phyloP scores from a whole-genome alignment of 2,329 filamentous ascomycete genomes.

The Juglanconis oblonga region DNA sequence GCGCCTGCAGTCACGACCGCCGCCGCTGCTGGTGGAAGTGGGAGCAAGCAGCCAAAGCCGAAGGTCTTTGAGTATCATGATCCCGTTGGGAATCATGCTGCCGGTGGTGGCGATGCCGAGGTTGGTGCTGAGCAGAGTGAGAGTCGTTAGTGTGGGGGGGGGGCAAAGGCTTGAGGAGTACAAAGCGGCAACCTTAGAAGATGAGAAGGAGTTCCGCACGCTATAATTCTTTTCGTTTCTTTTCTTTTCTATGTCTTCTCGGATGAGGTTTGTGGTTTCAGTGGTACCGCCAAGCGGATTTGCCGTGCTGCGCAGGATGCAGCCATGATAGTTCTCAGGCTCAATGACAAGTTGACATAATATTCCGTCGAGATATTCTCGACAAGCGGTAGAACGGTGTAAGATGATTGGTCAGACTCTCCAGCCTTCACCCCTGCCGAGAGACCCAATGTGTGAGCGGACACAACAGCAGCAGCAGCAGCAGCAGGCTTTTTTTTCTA shows the following conservation, averaged over 20 bases:
- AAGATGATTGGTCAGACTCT: constrained; percentile 13
- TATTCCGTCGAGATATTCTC: too few relatives aligned
- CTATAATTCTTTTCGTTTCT: too few relatives aligned
- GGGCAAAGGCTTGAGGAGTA: not conserved
- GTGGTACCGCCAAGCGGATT: too few relatives aligned
- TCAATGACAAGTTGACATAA: too few relatives aligned
- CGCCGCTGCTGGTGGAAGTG: constrained; percentile 35
- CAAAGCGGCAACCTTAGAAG: too few relatives aligned
- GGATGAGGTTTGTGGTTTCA: too few relatives aligned
- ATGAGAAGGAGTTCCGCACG: too few relatives aligned
- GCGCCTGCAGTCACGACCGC: constrained; percentile 50
- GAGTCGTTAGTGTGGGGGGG: not conserved
- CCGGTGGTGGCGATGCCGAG: not conserved
- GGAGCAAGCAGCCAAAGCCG: constrained; percentile 36
- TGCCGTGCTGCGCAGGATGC: too few relatives aligned
- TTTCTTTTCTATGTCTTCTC: too few relatives aligned
- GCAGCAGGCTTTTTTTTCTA: too few relatives aligned
- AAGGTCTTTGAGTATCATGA: constrained; percentile 57
- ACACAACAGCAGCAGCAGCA: too few relatives aligned
- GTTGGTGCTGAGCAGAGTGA: not conserved
- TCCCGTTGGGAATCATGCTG: constrained; percentile 32
- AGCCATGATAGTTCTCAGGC: too few relatives aligned
- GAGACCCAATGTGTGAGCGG: not conserved
- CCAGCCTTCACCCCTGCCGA: not conserved
- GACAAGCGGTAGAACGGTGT: constrained; percentile 2